Evolutionary conservation across 1,139 yeast species (phyloP).

Genomic region (Protomyces arabidopsidicola): DNA sequence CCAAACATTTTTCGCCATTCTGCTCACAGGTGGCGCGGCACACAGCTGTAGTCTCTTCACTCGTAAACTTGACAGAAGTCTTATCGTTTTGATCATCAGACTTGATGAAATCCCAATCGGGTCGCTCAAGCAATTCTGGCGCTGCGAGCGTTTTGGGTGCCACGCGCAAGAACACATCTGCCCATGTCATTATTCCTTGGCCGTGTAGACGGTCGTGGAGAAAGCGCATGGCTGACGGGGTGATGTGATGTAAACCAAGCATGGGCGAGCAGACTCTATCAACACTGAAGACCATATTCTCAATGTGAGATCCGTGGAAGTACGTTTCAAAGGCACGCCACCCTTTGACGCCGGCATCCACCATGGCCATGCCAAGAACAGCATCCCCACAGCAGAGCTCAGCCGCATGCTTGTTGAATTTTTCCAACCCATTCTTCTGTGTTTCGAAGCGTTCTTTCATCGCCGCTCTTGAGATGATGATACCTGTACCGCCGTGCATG

Average conservation of each 20-base stretch:
- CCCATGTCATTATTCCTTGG: constrained; percentile 3
- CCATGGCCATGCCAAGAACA: constrained; percentile 37
- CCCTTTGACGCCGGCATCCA: constrained; percentile 30
- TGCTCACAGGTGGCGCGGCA: constrained; percentile 5
- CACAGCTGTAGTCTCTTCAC: neutral
- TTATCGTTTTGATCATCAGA: neutral
- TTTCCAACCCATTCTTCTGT: constrained; percentile 32
- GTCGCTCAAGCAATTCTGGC: neutral
- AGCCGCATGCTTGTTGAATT: constrained; percentile 35
- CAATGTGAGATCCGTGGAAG: constrained; percentile 10
- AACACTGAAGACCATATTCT: neutral
- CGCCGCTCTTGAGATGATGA: constrained; percentile 40
- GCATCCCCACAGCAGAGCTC: constrained; percentile 41
- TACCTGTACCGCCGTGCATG: constrained; percentile 45
- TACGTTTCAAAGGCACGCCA: neutral
- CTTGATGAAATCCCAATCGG: constrained; percentile 8
- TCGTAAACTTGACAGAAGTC: neutral
- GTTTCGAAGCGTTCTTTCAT: constrained; percentile 36
- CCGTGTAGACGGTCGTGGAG: neutral
- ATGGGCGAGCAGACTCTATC: constrained; percentile 6
- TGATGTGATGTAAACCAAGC: constrained; percentile 15
- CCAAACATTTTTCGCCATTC: neutral
- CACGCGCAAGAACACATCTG: neutral
- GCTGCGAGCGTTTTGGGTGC: neutral
- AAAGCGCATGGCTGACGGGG: neutral